A percentile compares a stretch with the other conserved stretches of the same genome.
phyloP scores from a whole-genome alignment of 2,329 filamentous ascomycete species.

The Aspergillus versicolor region DNA sequence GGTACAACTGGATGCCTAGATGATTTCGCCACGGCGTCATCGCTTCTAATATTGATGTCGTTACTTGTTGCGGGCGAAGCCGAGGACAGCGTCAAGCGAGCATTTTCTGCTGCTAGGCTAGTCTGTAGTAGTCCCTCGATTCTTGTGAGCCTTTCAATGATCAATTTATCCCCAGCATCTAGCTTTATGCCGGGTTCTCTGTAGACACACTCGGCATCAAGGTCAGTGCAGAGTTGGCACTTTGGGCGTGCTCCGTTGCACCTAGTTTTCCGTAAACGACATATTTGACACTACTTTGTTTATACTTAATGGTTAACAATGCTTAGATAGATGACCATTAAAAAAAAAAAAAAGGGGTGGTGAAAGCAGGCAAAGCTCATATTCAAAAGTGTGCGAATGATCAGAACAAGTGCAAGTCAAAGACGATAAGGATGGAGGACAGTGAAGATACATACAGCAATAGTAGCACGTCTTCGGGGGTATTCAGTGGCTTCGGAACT shows the following conservation, averaged over 20 bases:
- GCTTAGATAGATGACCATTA: background rate
- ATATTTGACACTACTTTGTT: slow-evolving; percentile 68
- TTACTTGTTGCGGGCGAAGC: slow-evolving; percentile 66
- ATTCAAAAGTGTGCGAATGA: too few relatives aligned
- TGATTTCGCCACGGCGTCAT: slow-evolving; percentile 49
- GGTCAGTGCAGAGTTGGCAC: slow-evolving; percentile 78
- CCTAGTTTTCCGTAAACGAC: slow-evolving; percentile 74
- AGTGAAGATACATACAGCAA: slow-evolving; percentile 28
- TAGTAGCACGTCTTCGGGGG: slow-evolving; percentile 33
- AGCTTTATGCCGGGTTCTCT: slow-evolving; percentile 84
- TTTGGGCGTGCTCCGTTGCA: slow-evolving; percentile 79
- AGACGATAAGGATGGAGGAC: background rate
- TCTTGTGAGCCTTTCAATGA: slow-evolving; percentile 72
- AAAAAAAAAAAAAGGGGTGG: too few relatives aligned
- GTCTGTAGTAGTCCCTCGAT: slow-evolving; percentile 79
- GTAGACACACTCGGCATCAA: slow-evolving; percentile 81
- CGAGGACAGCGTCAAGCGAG: slow-evolving; percentile 47
- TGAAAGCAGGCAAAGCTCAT: too few relatives aligned
- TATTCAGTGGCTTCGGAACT: slow-evolving; percentile 32
- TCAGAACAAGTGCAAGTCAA: too few relatives aligned
- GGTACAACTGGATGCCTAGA: slow-evolving; percentile 15
- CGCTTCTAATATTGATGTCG: slow-evolving; percentile 60
- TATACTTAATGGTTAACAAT: slow-evolving; percentile 2
- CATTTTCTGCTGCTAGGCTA: slow-evolving; percentile 50
- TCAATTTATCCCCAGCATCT: slow-evolving; percentile 82